Conservation (phyloP, 2,329 filamentous ascomycete species). For the Aspergillus viridinutans region DNA sequence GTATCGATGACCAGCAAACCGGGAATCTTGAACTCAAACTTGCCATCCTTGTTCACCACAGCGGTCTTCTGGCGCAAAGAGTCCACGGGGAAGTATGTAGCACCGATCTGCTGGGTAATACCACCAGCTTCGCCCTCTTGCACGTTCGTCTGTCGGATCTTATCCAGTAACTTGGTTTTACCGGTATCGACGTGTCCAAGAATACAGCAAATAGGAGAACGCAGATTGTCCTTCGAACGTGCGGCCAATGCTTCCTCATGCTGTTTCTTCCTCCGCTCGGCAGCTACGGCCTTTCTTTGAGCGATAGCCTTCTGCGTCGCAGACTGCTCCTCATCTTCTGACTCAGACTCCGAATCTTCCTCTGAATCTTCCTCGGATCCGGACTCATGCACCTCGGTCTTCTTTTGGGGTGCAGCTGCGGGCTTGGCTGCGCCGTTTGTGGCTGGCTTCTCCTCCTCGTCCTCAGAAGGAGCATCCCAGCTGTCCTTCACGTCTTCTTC, state of each 20-base stretch:
- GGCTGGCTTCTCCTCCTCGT: conserved; percentile 57
- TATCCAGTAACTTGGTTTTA: conserved; percentile 98
- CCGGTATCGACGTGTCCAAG: conserved; percentile 99
- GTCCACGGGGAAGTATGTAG: conserved; percentile 96
- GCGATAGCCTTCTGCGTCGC: conserved; percentile 68
- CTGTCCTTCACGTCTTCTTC: conserved; percentile 82
- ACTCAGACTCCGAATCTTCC: conserved; percentile 33
- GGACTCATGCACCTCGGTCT: conserved; percentile 13
- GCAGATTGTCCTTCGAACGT: conserved; percentile 87
- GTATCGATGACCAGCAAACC: conserved; percentile 97
- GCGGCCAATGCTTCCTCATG: conserved; percentile 89
- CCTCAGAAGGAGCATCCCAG: conserved; percentile 68
- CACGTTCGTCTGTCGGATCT: conserved; percentile 96
- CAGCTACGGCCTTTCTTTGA: conserved; percentile 80
- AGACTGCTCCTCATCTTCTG: conserved; percentile 68
- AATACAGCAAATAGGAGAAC: conserved; percentile 99
- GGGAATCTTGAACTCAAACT: conserved; percentile 95
- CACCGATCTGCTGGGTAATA: conserved; percentile 99
- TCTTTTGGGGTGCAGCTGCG: conserved; percentile 7
- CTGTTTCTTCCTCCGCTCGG: conserved; percentile 80
- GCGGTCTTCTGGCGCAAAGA: conserved; percentile 87
- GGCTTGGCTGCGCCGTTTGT: conserved; percentile 25
- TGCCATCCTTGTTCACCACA: conserved; percentile 85
- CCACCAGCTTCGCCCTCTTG: conserved; percentile 98
- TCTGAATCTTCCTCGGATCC: conserved; percentile 26